Evolutionary conservation across 202 grass and related monocot species (phyloP), one percentile per base, ranked within the genome.

Genomic region (Zoysia matrella): DNA sequence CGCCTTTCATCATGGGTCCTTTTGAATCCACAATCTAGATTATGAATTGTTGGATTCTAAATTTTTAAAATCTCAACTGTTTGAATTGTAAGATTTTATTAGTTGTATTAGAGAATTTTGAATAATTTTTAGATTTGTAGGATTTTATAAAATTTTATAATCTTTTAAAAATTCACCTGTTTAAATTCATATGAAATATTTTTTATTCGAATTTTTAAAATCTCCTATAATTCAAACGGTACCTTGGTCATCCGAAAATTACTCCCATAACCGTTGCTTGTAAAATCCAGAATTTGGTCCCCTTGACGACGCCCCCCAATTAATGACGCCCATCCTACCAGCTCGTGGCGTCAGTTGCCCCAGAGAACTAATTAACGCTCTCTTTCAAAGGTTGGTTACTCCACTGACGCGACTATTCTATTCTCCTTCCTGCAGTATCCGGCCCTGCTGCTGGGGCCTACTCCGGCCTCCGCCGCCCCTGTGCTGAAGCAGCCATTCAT

Each of bases 401-500:
- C 58, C 67, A 61, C 67, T 40, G 68, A 52, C 57, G 16, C 2
- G 57, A 22, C 16, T 47, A 46, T 39, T 75, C 72, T 80, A 80
- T 58, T 36, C 67, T 39, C 51, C 52, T 30, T 30, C 22, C 22
- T 30, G 22, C 43, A 53, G 54, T 40, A 65, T 45, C 41, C 72
- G 22, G 22, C 22, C 22, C 22, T 30, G 73, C 61, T 60, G 84
- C 40, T 75, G 84, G 75, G 84, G 8, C 79, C 67, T 68, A 11
- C 46, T 65, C 54, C 81, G 74, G 73, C 88, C 56, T 70, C 62
- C 69, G 41, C 42, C 62, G 8, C 22, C 22, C 22, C 22, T 30
- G 69, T 52, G 70, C 36, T 55, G 51, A 72, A 42, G 74, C 74
- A 88, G 80, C 70, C 69, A 80, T 86, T 72, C 80, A 72, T 76